Evolutionary conservation across 768 basidiomycete genomes (phyloP).

Genomic region (Boletus sensibilis): DNA sequence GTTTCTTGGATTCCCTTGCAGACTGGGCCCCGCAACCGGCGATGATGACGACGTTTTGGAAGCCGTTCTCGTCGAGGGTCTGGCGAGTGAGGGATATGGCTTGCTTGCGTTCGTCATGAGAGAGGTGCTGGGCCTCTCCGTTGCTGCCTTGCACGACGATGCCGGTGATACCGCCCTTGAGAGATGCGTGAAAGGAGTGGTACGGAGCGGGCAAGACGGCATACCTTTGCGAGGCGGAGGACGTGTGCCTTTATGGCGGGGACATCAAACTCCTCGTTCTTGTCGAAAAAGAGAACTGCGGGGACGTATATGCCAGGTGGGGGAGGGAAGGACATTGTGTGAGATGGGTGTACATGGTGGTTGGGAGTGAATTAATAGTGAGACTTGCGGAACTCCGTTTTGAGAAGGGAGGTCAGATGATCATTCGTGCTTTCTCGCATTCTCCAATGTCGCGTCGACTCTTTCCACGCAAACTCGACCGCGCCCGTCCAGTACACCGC

Average conservation of each 20-base stretch:
- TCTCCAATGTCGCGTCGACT: background rate
- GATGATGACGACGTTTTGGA: conserved; percentile 63
- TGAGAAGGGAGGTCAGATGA: background rate
- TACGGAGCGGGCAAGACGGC: background rate
- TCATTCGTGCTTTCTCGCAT: background rate
- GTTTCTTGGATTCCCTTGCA: conserved; percentile 67
- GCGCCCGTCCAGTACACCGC: background rate
- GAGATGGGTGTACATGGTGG: background rate
- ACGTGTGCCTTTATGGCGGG: conserved; percentile 67
- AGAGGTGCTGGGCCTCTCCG: conserved; percentile 75
- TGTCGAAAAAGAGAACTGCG: conserved; percentile 69
- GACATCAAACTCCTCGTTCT: conserved; percentile 69
- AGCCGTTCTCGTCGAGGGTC: conserved; percentile 72
- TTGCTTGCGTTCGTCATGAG: conserved; percentile 65
- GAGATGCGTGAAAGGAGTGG: conserved; percentile 19
- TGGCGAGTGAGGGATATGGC: conserved; percentile 64
- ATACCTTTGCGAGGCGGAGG: conserved; percentile 68
- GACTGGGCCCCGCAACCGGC: conserved; percentile 86
- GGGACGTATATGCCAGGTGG: conserved; percentile 76
- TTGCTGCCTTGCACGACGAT: conserved; percentile 74
- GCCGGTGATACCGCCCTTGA: conserved; percentile 68
- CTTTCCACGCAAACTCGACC: background rate
- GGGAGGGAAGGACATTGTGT: conserved; percentile 41
- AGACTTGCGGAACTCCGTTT: background rate
- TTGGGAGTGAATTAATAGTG: background rate